Evolutionary conservation across 768 basidiomycete genomes (phyloP).

Genomic region (Phylloporus arenicola): DNA sequence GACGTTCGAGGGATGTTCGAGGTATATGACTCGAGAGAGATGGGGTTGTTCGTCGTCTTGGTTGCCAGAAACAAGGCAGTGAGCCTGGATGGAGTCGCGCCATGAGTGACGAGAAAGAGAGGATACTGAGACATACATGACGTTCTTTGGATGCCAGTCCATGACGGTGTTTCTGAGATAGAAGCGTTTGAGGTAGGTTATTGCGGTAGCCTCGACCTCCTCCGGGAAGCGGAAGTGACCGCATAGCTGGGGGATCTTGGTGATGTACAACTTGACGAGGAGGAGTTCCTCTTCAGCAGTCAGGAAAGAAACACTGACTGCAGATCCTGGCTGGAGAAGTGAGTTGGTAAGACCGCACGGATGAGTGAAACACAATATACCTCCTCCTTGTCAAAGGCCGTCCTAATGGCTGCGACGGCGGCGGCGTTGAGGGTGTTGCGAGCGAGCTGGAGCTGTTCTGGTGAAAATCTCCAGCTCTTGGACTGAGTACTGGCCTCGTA

Average conservation of each 20-base stretch:
- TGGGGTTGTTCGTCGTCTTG: constrained; percentile 95
- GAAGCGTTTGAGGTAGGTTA: constrained; percentile 91
- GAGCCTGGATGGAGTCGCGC: constrained; percentile 51
- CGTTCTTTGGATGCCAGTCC: constrained; percentile 99
- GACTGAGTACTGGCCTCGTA: constrained; percentile 80
- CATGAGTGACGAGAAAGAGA: background rate
- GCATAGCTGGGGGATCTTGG: constrained; percentile 82
- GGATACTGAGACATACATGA: constrained; percentile 64
- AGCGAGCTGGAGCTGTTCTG: constrained; percentile 52
- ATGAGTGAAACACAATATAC: constrained; percentile 36
- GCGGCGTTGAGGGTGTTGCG: constrained; percentile 66
- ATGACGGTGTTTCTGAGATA: constrained; percentile 97
- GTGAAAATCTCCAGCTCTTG: constrained; percentile 86
- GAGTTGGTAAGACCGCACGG: background rate
- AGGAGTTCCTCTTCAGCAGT: constrained; percentile 80
- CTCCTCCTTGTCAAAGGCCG: constrained; percentile 74
- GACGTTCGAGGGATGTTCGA: constrained; percentile 76
- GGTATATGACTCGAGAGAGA: constrained; percentile 82
- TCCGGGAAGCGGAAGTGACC: constrained; percentile 84
- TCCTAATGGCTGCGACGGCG: constrained; percentile 71
- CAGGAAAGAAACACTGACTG: constrained; percentile 60
- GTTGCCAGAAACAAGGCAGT: constrained; percentile 93
- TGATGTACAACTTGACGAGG: constrained; percentile 84
- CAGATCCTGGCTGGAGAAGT: constrained; percentile 62
- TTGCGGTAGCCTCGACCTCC: constrained; percentile 89